A percentile compares a stretch with the other conserved stretches of the same genome.
phyloP scores from a whole-genome alignment of 2,329 filamentous ascomycete species.

The Penicillium sp. region DNA sequence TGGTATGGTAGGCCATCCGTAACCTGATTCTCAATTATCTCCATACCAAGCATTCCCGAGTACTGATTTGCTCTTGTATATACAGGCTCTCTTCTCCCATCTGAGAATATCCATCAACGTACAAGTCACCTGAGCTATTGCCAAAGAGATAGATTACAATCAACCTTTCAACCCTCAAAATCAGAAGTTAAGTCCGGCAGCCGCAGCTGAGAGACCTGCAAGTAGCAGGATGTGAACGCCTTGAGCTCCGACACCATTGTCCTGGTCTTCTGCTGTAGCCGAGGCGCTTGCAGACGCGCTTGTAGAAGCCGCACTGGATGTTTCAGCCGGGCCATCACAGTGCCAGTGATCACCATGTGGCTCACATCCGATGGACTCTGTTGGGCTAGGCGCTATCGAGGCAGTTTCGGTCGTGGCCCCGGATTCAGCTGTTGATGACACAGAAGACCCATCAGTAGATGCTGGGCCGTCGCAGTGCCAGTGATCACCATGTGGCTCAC shows the following conservation, averaged over 20 bases:
- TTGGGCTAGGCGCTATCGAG: constrained; percentile 22
- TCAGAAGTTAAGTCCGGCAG: constrained; percentile 1
- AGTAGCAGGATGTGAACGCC: neutral
- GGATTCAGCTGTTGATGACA: neutral
- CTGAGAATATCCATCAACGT: too few species aligned
- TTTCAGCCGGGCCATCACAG: constrained; percentile 21
- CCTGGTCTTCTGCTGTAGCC: neutral
- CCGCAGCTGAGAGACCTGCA: neutral
- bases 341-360: constrained; percentile 27
- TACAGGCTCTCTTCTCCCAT: too few species aligned
- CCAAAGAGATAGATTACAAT: too few species aligned
- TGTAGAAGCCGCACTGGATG: neutral
- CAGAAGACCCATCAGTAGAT: neutral
- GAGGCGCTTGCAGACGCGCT: neutral
- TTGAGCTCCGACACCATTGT: neutral
- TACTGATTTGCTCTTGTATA: too few species aligned
- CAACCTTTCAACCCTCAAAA: too few species aligned
- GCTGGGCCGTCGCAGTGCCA: constrained; percentile 36
- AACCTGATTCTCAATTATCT: too few species aligned
- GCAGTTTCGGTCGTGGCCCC: constrained; percentile 7
- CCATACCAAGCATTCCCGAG: too few species aligned
- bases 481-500: constrained; percentile 24
- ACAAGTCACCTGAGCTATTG: too few species aligned
- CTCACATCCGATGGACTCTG: constrained; percentile 21
- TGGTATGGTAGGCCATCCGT: too few species aligned